Conservation (phyloP, 2,329 filamentous ascomycete species). For the Cadophora luteo-olivacea region DNA sequence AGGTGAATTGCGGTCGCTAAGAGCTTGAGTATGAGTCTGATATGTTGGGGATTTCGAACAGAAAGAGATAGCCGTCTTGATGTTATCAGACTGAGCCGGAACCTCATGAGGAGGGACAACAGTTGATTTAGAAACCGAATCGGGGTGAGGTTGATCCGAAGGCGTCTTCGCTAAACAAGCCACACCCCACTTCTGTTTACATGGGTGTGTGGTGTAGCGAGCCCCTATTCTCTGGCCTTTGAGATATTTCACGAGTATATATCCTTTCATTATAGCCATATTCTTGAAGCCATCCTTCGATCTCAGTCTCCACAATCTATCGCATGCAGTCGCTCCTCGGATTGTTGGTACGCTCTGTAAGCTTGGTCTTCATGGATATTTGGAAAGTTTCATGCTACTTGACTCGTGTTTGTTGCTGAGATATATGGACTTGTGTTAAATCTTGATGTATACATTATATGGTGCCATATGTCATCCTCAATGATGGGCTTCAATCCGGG, state of each 20-base stretch:
- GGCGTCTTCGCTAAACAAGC: constrained; percentile 6
- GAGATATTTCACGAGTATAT: neutral
- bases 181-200: constrained; percentile 2
- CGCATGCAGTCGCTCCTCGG: no score
- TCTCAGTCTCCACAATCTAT: no score
- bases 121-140: neutral
- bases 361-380: no score
- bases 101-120: neutral
- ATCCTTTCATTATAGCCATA: neutral
- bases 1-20: no score
- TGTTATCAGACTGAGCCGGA: neutral
- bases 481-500: neutral
- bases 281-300: neutral
- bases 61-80: no score
- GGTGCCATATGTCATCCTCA: no score
- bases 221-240: neutral
- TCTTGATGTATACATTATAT: no score
- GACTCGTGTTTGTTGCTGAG: neutral
- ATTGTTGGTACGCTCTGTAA: no score
- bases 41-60: no score
- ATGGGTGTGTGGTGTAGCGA: neutral
- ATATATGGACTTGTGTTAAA: no score
- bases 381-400: neutral
- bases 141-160: neutral
- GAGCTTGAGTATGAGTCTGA: no score